Percentiles rank a stretch among this genome's conserved stretches.
Conservation (phyloP, 1,284 basidiomycete species). For the Cutaneotrichosporon arboriforme region DNA sequence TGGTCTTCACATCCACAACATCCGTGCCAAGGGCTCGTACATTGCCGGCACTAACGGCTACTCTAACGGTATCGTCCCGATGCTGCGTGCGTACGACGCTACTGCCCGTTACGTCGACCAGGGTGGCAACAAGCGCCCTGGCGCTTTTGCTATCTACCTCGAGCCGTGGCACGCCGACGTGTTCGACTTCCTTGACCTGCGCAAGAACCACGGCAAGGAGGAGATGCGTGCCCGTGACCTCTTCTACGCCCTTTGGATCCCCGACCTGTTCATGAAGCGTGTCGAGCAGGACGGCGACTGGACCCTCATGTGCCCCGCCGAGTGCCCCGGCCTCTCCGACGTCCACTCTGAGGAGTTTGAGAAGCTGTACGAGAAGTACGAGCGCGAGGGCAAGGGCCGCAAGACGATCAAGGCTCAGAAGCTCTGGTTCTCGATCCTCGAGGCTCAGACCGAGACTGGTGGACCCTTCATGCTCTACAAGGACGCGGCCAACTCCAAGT, state of each 20-base stretch:
- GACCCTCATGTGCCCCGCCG: constrained; percentile 97
- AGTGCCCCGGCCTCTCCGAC: constrained; percentile 85
- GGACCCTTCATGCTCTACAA: constrained; percentile 99
- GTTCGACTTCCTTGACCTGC: constrained; percentile 95
- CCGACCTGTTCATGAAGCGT: constrained; percentile 97
- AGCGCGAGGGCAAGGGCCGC: constrained; percentile 79
- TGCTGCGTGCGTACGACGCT: constrained; percentile 97
- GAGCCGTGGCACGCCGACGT: constrained; percentile 98
- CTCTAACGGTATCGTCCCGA: constrained; percentile 98
- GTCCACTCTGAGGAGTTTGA: constrained; percentile 92
- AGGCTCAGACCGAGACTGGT: constrained; percentile 97
- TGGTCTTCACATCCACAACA: constrained; percentile 92
- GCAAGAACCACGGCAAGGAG: constrained; percentile 99
- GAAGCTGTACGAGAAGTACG: constrained; percentile 81
- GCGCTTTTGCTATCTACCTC: constrained; percentile 95
- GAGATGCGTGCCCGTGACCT: constrained; percentile 94
- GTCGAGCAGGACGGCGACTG: constrained; percentile 82
- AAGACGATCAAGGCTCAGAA: constrained; percentile 93
- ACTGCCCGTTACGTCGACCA: constrained; percentile 99
- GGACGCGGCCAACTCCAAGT: constrained; percentile 83
- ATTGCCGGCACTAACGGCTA: constrained; percentile 80
- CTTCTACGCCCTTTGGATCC: constrained; percentile 98
- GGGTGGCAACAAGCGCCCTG: constrained; percentile 98
- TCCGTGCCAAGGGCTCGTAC: constrained; percentile 83
- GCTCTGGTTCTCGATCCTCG: constrained; percentile 96